Conservation (phyloP, 108 stramenopile genomes). For the Skeletonema tropicum region DNA sequence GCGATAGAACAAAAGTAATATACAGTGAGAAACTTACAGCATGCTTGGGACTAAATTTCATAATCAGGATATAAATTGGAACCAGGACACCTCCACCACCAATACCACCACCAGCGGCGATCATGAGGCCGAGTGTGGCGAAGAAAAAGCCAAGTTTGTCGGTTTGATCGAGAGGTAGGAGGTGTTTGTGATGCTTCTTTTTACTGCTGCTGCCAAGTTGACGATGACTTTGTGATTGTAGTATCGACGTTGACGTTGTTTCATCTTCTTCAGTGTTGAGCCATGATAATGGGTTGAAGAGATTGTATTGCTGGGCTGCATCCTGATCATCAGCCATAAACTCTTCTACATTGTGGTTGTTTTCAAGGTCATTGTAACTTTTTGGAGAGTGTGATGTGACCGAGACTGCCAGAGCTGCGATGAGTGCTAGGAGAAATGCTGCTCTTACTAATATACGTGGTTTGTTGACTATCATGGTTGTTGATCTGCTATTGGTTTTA, state of each 20-base stretch:
- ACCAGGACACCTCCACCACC: slow-evolving; percentile 94
- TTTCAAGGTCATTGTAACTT: background rate
- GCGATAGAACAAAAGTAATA: too few species aligned
- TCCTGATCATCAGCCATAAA: background rate
- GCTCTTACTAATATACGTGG: background rate
- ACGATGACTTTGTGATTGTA: background rate
- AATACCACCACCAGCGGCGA: slow-evolving; percentile 94
- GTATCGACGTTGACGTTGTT: background rate
- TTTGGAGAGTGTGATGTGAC: background rate
- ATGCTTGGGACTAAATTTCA: slow-evolving; percentile 81
- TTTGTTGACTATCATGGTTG: background rate
- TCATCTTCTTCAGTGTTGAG: background rate
- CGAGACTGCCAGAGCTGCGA: background rate
- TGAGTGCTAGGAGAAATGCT: background rate
- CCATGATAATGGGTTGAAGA: background rate
- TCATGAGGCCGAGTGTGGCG: slow-evolving; percentile 84
- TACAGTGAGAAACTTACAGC: too few species aligned
- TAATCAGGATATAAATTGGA: slow-evolving; percentile 91
- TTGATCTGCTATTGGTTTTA: background rate
- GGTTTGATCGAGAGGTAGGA: slow-evolving; percentile 54
- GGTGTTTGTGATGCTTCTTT: slow-evolving; percentile 34
- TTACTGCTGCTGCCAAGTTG: background rate
- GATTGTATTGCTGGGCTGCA: background rate
- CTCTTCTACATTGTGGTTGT: background rate
- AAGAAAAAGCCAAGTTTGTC: slow-evolving; percentile 78